A percentile compares a stretch with the other conserved stretches of the same genome.
Evolutionary conservation across 352 stramenopile genomes (phyloP).

Genomic region (Halophytophthora batemanensis): DNA sequence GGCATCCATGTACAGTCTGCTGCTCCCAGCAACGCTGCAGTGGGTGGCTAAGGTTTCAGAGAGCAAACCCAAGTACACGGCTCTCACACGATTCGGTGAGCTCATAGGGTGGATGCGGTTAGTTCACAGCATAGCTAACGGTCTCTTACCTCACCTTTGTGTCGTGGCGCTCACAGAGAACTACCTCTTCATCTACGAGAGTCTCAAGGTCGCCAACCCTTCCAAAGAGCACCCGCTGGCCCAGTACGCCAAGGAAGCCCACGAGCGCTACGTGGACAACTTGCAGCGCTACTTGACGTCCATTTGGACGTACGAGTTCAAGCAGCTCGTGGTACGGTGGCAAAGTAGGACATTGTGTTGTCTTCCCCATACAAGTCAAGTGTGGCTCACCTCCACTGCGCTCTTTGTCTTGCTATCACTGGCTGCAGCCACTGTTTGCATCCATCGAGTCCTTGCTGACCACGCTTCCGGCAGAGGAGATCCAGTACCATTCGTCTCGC

Average conservation of each 20-base stretch:
- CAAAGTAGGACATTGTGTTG: background rate
- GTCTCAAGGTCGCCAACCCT: slow-evolving; percentile 43
- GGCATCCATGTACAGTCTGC: slow-evolving; percentile 60
- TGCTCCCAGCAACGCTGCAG: slow-evolving; percentile 55
- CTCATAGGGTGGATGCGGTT: background rate
- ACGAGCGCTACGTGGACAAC: slow-evolving; percentile 40
- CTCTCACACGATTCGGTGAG: slow-evolving; percentile 56
- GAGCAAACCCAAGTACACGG: slow-evolving; percentile 61
- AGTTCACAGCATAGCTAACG: background rate
- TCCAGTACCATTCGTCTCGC: slow-evolving; percentile 62
- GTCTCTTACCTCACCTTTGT: background rate
- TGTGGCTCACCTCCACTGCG: background rate
- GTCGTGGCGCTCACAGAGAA: slow-evolving; percentile 41
- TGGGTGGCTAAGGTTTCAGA: slow-evolving; percentile 74
- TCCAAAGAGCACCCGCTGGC: slow-evolving; percentile 41
- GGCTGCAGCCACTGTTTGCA: slow-evolving; percentile 42
- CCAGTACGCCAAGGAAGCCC: slow-evolving; percentile 47
- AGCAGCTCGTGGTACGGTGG: slow-evolving; percentile 44
- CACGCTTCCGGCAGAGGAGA: slow-evolving; percentile 54
- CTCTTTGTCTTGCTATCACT: background rate
- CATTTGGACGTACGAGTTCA: slow-evolving; percentile 72
- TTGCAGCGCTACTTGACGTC: slow-evolving; percentile 48
- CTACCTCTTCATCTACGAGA: slow-evolving; percentile 61
- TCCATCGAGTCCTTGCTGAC: slow-evolving; percentile 51
- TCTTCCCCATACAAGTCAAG: background rate